Conservation (phyloP, 352 stramenopile genomes). For the Phytophthora crassamura region DNA sequence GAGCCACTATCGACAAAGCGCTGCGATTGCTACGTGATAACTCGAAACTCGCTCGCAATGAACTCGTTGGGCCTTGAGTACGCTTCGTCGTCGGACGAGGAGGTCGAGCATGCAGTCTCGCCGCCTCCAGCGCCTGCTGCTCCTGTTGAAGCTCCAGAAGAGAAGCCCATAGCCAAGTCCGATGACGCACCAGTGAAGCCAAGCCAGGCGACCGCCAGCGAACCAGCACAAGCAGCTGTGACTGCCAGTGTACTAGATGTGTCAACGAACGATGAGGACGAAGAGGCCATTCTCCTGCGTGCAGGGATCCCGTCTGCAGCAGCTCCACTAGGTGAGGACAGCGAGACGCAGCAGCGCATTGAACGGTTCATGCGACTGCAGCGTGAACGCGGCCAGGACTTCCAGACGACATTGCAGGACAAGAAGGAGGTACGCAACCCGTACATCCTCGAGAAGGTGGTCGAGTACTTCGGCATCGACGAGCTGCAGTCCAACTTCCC, state of each 20-base stretch:
- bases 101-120: slow-evolving; percentile 10
- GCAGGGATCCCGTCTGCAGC: slow-evolving; percentile 55
- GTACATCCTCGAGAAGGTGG: slow-evolving; percentile 88
- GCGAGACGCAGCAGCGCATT: slow-evolving; percentile 69
- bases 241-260: slow-evolving; percentile 5
- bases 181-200: slow-evolving; percentile 10
- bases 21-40: too few relatives aligned
- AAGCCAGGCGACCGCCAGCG: slow-evolving; percentile 8
- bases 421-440: slow-evolving; percentile 90
- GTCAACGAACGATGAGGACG: slow-evolving; percentile 31
- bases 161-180: background rate
- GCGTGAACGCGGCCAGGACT: slow-evolving; percentile 48
- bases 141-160: slow-evolving; percentile 11
- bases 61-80: slow-evolving; percentile 53
- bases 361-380: slow-evolving; percentile 61
- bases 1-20: too few relatives aligned
- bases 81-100: slow-evolving; percentile 41
- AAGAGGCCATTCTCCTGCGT: slow-evolving; percentile 43
- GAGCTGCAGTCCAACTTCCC: slow-evolving; percentile 81
- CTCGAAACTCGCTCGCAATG: too few relatives aligned
- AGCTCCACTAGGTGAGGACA: slow-evolving; percentile 12
- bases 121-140: background rate
- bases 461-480: slow-evolving; percentile 89
- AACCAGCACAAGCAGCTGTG: background rate
- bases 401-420: slow-evolving; percentile 73